Conservation (phyloP, 345 rosid genomes). For the Rhizophora apiculata region DNA sequence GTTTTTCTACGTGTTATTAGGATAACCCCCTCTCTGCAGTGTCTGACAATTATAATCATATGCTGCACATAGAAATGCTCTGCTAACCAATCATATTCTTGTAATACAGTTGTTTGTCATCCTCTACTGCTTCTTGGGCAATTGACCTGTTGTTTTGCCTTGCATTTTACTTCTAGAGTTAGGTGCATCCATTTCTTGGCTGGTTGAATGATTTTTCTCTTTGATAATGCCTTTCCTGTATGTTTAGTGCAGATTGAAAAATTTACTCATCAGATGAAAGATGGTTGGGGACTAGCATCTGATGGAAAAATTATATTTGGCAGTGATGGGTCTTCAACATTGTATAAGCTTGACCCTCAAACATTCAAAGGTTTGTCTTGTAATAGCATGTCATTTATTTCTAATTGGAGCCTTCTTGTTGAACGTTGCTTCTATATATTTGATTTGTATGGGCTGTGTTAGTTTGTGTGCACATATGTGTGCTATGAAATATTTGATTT, state of each 20-base stretch:
- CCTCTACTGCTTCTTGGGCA: not conserved
- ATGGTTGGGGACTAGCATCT: slow-evolving; percentile 97
- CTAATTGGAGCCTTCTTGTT: not conserved
- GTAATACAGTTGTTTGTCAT: not conserved
- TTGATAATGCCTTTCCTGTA: slow-evolving; percentile 5
- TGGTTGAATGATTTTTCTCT: not conserved
- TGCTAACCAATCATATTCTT: not conserved
- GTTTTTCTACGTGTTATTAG: not conserved
- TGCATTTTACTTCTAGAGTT: not conserved
- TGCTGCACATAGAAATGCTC: not conserved
- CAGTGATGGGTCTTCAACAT: slow-evolving; percentile 82
- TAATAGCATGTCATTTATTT: not conserved
- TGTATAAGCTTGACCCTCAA: slow-evolving; percentile 69
- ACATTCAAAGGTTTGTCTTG: slow-evolving; percentile 58
- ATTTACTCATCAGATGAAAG: slow-evolving; percentile 79
- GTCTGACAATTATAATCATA: not conserved
- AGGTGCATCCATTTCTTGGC: not conserved
- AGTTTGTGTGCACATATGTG: not conserved
- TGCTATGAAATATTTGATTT: not conserved
- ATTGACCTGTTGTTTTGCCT: slow-evolving; percentile 6
- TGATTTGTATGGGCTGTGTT: not conserved
- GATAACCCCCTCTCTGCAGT: not conserved
- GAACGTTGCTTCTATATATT: not conserved
- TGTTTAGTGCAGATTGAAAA: slow-evolving; percentile 48
- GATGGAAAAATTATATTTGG: slow-evolving; percentile 84